Conservation (phyloP, 1,284 basidiomycete species). For the Cryptococcus neoformans region DNA sequence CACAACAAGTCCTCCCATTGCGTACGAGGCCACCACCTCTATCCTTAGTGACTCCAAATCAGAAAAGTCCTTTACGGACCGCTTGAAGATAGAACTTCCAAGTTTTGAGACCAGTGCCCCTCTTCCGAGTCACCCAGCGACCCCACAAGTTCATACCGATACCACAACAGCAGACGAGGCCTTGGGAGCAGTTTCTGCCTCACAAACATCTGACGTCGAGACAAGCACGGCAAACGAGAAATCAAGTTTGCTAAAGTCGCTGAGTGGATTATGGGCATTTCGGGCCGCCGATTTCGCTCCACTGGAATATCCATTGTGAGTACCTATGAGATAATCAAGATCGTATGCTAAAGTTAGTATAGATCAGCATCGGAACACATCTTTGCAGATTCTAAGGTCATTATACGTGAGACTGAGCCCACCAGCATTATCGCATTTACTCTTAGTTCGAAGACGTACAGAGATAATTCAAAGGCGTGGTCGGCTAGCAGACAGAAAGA, state of each 20-base stretch:
- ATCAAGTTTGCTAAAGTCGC: slow-evolving; percentile 76
- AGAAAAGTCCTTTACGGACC: slow-evolving; percentile 39
- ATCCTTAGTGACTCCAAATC: slow-evolving; percentile 28
- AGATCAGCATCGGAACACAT: slow-evolving; percentile 68
- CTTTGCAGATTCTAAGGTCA: slow-evolving; percentile 91
- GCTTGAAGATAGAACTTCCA: slow-evolving; percentile 47
- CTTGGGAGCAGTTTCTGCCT: slow-evolving; percentile 20
- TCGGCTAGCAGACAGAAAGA: slow-evolving; percentile 31
- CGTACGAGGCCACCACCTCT: slow-evolving; percentile 7
- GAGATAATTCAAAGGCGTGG: slow-evolving; percentile 55
- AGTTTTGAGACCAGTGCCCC: slow-evolving; percentile 49
- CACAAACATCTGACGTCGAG: slow-evolving; percentile 51
- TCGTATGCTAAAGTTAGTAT: too few relatives aligned
- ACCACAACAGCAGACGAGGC: slow-evolving; percentile 27
- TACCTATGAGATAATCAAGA: slow-evolving; percentile 7
- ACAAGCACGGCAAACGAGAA: slow-evolving; percentile 59
- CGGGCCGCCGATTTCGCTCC: slow-evolving; percentile 55
- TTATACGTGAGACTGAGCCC: slow-evolving; percentile 95
- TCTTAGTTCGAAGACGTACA: slow-evolving; percentile 85
- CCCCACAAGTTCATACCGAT: slow-evolving; percentile 35
- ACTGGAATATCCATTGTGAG: slow-evolving; percentile 56
- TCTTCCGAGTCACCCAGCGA: slow-evolving; percentile 44
- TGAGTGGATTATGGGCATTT: slow-evolving; percentile 78
- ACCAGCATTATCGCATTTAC: slow-evolving; percentile 97
- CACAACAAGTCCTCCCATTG: slow-evolving; percentile 4